Evolutionary conservation across 768 basidiomycete genomes (phyloP), one percentile per base, ranked within the genome.

Genomic region (Pulveroboletus frians): DNA sequence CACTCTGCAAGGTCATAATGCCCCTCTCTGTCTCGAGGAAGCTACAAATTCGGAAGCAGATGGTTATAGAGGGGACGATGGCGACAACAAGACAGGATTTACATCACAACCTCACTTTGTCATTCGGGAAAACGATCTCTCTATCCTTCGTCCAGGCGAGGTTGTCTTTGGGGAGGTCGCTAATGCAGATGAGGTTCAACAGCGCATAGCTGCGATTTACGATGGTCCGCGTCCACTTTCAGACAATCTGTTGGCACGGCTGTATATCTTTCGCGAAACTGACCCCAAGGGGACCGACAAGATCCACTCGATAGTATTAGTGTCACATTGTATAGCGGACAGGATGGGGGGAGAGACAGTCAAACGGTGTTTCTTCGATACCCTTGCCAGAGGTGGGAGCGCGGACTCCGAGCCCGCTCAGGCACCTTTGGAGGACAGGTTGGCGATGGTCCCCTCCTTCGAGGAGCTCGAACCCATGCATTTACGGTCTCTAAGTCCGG

Each of bases 311-410:
- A 43, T 79, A 23, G 56, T 77, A 21, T 58, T 72, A 36, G 61
- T 71, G 14, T 71, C 79, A 0, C 80, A 84, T 58, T 64, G 66
- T 40, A 74, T 82, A 39, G 70, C 75, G 0, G 81, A 83, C 57
- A 77, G 74, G 14, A 71, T 71, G 40, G 68, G 73, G 9, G 75
- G 71, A 51, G 49, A 56, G 7, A 72, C 71, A 1, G 52, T 81
- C 13, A 41, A 72, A 43, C 73, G 73, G 46, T 69, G 69, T n/a
- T 74, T 83, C 46, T 55, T 81, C 39, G 69, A 79, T 30, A 61
- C 69, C 4, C 64, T 83, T 20, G 45, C 45, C 29, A 41, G 54
- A 13, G 40, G 39, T 4, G 39, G 9, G 11, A 32, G 15, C 0
- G 9, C 40, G 4, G 47, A 20, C 1, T 17, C 23, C 7, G 51